These are phyloP conservation scores for Trichoderma sp. DNA, from an alignment of 2,329 filamentous ascomycete genomes.

Conservation along the genomic window DNA sequence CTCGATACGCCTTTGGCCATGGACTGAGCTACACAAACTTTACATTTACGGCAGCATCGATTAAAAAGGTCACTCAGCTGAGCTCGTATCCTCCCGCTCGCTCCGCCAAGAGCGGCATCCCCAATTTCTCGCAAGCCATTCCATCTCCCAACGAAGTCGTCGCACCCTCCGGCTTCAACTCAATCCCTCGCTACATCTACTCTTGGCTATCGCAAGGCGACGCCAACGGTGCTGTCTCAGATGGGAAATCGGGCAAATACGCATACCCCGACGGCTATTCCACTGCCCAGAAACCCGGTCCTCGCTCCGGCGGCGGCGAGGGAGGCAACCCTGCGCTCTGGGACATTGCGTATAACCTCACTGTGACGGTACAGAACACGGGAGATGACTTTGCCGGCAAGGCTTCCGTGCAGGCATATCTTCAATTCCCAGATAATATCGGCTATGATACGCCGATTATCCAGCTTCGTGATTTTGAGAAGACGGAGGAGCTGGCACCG, in stretches of 20 bases:
- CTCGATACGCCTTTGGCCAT: constrained; percentile 83
- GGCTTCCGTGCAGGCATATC: constrained; percentile 46
- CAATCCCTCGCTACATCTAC: constrained; percentile 66
- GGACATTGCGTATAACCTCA: constrained; percentile 45
- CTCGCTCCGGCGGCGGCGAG: constrained; percentile 65
- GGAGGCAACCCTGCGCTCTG: constrained; percentile 68
- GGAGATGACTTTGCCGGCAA: constrained; percentile 45
- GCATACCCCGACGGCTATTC: constrained; percentile 66
- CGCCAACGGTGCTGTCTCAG: constrained; percentile 42
- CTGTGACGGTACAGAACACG: constrained; percentile 52
- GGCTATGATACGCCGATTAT: constrained; percentile 62
- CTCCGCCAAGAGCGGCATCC: constrained; percentile 37
- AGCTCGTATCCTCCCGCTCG: constrained; percentile 35
- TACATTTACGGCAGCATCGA: constrained; percentile 51
- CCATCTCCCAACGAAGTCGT: constrained; percentile 56
- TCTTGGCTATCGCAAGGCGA: constrained; percentile 55
- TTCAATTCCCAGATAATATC: constrained; percentile 41
- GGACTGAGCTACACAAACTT: constrained; percentile 82
- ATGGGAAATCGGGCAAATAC: constrained; percentile 44
- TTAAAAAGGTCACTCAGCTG: constrained; percentile 48
- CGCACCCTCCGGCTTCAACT: constrained; percentile 57
- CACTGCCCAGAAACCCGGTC: constrained; percentile 41
- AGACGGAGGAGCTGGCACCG: constrained; percentile 54
- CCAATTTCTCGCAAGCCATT: constrained; percentile 50
- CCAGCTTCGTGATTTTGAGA: constrained; percentile 72